Evolutionary conservation across 805 yeast genomes (phyloP).

Genomic region (Candida caryicola): DNA sequence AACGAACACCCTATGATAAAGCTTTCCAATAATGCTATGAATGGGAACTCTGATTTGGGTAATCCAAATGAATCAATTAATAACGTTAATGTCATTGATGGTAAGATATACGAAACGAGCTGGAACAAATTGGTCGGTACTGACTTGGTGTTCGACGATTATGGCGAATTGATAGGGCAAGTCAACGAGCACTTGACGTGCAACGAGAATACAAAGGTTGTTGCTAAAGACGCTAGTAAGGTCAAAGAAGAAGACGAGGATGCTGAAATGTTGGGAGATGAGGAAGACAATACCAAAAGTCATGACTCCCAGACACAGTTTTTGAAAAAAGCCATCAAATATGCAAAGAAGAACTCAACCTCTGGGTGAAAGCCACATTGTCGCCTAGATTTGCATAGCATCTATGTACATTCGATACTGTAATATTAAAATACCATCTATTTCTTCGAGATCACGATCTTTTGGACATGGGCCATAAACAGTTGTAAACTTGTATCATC

Average conservation of each 20-base stretch:
- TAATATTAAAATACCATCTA: too few relatives aligned
- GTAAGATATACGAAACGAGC: conserved; percentile 61
- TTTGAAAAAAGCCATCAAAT: conserved; percentile 13
- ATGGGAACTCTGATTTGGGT: conserved; percentile 10
- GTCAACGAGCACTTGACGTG: conserved; percentile 39
- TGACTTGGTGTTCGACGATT: conserved; percentile 46
- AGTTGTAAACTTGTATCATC: conserved; percentile 59
- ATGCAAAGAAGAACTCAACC: conserved; percentile 12
- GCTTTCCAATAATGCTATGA: conserved; percentile 28
- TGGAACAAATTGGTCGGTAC: conserved; percentile 84
- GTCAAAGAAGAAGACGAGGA: conserved; percentile 19
- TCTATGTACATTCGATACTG: too few relatives aligned
- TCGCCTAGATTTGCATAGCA: too few relatives aligned
- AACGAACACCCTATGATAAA: conserved; percentile 35
- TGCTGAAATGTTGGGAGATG: conserved; percentile 10
- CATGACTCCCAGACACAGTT: conserved; percentile 8
- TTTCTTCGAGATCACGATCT: conserved; percentile 21
- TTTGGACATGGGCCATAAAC: conserved; percentile 54
- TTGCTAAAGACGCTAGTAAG: conserved; percentile 9
- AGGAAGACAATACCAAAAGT: conserved; percentile 2
- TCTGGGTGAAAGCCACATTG: too few relatives aligned
- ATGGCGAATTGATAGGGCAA: conserved; percentile 39
- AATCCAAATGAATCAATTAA: conserved; percentile 18
- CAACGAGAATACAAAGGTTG: conserved; percentile 24
- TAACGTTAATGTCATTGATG: conserved; percentile 35